Evolutionary conservation across 257 asterid species (phyloP).

Genomic region (Ballota nigra): DNA sequence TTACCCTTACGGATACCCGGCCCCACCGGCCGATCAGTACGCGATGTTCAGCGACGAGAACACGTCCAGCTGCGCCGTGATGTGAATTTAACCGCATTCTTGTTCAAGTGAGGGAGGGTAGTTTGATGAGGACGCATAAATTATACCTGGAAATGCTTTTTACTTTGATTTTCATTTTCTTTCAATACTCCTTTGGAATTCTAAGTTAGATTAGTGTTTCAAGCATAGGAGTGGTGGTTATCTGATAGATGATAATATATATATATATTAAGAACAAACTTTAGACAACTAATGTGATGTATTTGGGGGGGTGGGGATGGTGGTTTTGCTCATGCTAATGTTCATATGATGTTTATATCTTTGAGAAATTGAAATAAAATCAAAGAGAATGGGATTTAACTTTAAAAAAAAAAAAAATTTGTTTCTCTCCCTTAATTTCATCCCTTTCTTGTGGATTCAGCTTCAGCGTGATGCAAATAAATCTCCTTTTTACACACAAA

Average conservation of each 20-base stretch:
- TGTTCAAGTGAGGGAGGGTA: neutral
- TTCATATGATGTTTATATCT: constrained; percentile 53
- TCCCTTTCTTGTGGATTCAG: neutral
- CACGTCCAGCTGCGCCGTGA: constrained; percentile 59
- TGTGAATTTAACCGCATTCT: constrained; percentile 27
- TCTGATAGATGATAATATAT: constrained; percentile 46
- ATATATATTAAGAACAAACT: constrained; percentile 34
- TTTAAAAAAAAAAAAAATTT: neutral
- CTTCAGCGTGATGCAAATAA: neutral
- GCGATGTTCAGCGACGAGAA: constrained; percentile 70
- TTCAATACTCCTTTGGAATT: constrained; percentile 15
- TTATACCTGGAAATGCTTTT: constrained; percentile 45
- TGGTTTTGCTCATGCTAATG: constrained; percentile 38
- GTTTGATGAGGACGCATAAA: constrained; percentile 32
- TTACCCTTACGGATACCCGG: constrained; percentile 52
- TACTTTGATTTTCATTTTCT: constrained; percentile 14
- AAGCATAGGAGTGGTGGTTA: constrained; percentile 37
- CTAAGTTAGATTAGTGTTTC: constrained; percentile 43
- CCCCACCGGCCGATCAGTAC: constrained; percentile 53
- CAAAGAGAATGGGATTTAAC: constrained; percentile 31
- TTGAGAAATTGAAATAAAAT: constrained; percentile 39
- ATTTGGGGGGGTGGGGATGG: constrained; percentile 10
- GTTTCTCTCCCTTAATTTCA: constrained; percentile 1
- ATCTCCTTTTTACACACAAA: neutral
- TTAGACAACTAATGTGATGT: constrained; percentile 28